A percentile compares a stretch with the other conserved stretches of the same genome.
These are phyloP conservation scores for Otatea glauca DNA, from an alignment of 176 grass and related monocot genomes.

Conservation along the genomic window DNA sequence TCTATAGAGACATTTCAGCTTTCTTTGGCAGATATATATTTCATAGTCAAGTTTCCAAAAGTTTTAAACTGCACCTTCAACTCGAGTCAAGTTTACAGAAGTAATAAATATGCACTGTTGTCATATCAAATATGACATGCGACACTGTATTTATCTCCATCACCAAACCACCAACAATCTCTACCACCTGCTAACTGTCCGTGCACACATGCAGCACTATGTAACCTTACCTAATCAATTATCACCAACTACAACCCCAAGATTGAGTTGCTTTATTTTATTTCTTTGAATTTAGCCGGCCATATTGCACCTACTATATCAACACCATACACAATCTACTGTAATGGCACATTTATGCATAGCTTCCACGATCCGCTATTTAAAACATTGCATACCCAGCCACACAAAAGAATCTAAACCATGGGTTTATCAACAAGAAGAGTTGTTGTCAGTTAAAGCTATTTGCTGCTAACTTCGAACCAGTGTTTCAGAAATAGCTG, in stretches of 20 bases:
- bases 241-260: background rate
- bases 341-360: background rate
- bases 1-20: conserved; percentile 26
- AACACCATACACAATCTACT: background rate
- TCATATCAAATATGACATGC: background rate
- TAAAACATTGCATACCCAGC: no score
- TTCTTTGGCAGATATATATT: conserved; percentile 37
- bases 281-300: background rate
- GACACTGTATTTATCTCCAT: background rate
- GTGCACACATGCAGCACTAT: background rate
- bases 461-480: no score
- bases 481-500: no score
- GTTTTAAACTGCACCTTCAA: conserved; percentile 19
- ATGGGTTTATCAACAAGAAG: no score
- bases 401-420: no score
- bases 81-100: background rate
- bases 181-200: background rate
- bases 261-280: background rate
- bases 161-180: background rate
- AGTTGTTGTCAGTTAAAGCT: no score
- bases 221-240: background rate
- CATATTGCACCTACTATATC: background rate
- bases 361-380: no score
- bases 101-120: background rate
- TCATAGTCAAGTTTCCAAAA: conserved; percentile 4